phyloP scores from a whole-genome alignment of 306 rosid species.

The Astragalus glycyphyllos region DNA sequence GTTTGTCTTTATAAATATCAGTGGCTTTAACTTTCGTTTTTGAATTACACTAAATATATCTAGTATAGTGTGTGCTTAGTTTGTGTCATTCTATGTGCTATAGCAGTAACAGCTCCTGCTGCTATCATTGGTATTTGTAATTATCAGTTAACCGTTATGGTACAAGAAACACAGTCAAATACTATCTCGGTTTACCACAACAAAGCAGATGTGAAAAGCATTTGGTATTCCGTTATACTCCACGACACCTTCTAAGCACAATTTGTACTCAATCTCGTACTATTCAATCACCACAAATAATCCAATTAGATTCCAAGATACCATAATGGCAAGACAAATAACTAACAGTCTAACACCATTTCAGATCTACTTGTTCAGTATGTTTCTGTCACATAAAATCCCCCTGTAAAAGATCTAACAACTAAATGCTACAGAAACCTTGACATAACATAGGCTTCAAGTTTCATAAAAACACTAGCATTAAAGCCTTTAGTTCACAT shows the following conservation, averaged over 20 bases:
- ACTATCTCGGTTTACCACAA: conserved; percentile 11
- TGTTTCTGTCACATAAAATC: conserved; percentile 21
- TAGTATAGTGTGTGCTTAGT: neutral
- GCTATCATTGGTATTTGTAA: neutral
- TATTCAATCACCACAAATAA: conserved; percentile 18
- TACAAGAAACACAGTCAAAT: neutral
- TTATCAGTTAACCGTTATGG: neutral
- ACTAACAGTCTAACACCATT: conserved; percentile 6
- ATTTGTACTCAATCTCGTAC: neutral
- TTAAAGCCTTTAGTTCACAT: conserved; percentile 16
- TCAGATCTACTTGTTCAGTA: conserved; percentile 25
- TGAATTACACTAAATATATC: neutral
- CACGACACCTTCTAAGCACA: conserved; percentile 14
- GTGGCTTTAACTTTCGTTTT: neutral
- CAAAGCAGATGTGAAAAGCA: conserved; percentile 15
- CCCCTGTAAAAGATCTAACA: neutral
- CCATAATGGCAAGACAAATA: conserved; percentile 7
- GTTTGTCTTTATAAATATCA: conserved; percentile 4
- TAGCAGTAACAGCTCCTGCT: no score
- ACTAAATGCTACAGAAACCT: neutral
- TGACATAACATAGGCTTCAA: neutral
- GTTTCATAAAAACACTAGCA: neutral
- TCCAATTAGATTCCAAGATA: conserved; percentile 17
- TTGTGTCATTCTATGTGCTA: no score
- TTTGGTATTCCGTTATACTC: conserved; percentile 24